A percentile compares a stretch with the other conserved stretches of the same genome.
Evolutionary conservation across 192 early-diverging fungal genomes (phyloP).

Genomic region (Coemansia sp.): DNA sequence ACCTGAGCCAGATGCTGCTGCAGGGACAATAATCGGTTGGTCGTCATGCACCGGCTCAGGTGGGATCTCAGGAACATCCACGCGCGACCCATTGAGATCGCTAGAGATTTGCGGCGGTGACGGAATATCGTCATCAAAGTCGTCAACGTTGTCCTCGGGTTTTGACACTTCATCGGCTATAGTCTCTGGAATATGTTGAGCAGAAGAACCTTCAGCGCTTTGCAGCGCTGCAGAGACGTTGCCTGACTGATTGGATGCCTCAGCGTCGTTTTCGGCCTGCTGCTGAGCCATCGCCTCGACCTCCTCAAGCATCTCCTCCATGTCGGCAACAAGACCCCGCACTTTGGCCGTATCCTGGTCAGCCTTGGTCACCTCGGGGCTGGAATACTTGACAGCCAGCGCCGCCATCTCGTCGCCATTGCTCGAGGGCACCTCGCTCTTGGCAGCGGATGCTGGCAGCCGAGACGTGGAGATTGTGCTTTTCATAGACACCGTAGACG

Average conservation of each 20-base stretch:
- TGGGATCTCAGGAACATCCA: conserved; percentile 13
- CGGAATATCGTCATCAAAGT: conserved; percentile 41
- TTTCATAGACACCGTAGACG: not conserved
- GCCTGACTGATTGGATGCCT: not conserved
- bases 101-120: conserved; percentile 37
- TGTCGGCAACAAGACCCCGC: conserved; percentile 39
- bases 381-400: conserved; percentile 42
- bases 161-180: not conserved
- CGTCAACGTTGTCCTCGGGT: conserved; percentile 12
- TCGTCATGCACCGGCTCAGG: not conserved
- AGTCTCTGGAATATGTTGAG: not conserved
- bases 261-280: not conserved
- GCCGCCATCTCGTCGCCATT: conserved; percentile 28
- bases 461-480: not conserved
- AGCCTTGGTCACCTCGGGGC: conserved; percentile 13
- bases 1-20: not conserved
- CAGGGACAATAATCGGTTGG: not conserved
- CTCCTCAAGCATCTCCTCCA: conserved; percentile 53
- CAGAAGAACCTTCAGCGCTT: not conserved
- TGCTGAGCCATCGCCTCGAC: conserved; percentile 27
- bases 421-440: conserved; percentile 19
- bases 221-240: not conserved
- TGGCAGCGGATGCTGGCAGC: not conserved
- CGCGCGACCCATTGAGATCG: conserved; percentile 29
- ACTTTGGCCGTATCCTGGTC: conserved; percentile 3